phyloP scores from a whole-genome alignment of 2,329 filamentous ascomycete species.

The Verticillium dahliae region DNA sequence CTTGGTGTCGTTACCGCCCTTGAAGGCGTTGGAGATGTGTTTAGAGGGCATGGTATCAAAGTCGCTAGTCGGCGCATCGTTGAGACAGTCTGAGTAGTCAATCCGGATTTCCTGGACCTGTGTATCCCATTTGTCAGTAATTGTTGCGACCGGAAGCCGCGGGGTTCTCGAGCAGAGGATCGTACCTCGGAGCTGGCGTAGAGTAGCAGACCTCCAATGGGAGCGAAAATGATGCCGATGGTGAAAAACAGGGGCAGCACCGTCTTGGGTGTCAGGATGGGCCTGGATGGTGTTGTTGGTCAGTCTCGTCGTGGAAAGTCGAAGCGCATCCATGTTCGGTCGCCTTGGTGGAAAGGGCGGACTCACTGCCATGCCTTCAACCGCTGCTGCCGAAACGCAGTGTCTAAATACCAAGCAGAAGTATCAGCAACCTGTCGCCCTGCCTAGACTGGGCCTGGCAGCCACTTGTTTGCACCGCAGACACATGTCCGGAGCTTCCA shows the following conservation, averaged over 20 bases:
- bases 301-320: constrained; percentile 1
- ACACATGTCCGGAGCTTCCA: constrained; percentile 16
- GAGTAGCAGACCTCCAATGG: constrained; percentile 79
- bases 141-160: background rate
- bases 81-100: constrained; percentile 77
- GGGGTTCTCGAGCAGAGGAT: background rate
- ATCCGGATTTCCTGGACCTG: constrained; percentile 87
- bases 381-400: constrained; percentile 92
- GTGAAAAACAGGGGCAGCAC: constrained; percentile 86
- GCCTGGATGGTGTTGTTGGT: constrained; percentile 43
- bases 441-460: background rate
- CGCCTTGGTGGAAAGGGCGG: constrained; percentile 22
- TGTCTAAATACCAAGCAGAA: constrained; percentile 52
- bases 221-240: constrained; percentile 86
- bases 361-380: constrained; percentile 98
- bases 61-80: constrained; percentile 40
- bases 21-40: constrained; percentile 66
- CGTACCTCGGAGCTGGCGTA: constrained; percentile 76
- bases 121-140: constrained; percentile 1
- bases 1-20: constrained; percentile 35
- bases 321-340: background rate
- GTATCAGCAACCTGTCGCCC: constrained; percentile 3
- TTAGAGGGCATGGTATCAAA: constrained; percentile 47
- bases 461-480: background rate
- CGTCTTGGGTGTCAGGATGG: constrained; percentile 91